Evolutionary conservation across 2,329 filamentous ascomycete genomes (phyloP), one percentile per base, ranked within the genome.

Genomic region (Trichoderma pleuroti): DNA sequence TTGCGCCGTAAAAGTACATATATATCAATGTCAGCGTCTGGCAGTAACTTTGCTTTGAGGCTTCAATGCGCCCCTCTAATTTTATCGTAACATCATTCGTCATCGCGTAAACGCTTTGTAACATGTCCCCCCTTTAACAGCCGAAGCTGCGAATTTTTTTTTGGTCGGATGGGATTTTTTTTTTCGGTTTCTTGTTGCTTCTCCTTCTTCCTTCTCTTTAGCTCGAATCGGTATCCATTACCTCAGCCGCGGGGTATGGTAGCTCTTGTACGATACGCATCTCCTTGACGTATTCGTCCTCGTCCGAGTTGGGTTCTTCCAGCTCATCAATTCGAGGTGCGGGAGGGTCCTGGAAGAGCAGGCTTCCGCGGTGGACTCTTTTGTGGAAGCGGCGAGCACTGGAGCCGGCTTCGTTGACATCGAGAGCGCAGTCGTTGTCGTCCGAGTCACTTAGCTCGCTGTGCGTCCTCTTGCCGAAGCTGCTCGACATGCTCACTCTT

Each of bases 371-470:
- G 42, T 86, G 82, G 66, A 85, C 75, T 49, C 84, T 81, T 72
- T 86, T 82, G 67, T 82, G 81, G 71, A 86, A 78, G 32, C 84
- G 82, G 24, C 84, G 82, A 11, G 85, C 84, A 72, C 84, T 85
- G 16, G 82, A 84, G 16, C 84, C 84, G 11, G 81, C 80, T 24
- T 82, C 80, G 66, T 81, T 80, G 68, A 79, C 80, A 46, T 85
- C 83, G 21, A 79, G 74, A 18, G 79, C 79, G 16, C 80, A 76
- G 54, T 81, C 81, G 14, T 82, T 79, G 70, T 81, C 78, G 72
- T 86, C 85, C 10, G 84, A 84, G 72, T 86, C 86, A 76, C 84
- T 86, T 70, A 86, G 82, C 75, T 87, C 86, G 75, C 82, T 86
- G 73, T 86, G 83, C 30, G 85, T 86, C 46, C 86, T 81, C 79